These are phyloP conservation scores for Celoporthe dispersa DNA, from an alignment of 2,329 filamentous ascomycete genomes.

Conservation along the genomic window DNA sequence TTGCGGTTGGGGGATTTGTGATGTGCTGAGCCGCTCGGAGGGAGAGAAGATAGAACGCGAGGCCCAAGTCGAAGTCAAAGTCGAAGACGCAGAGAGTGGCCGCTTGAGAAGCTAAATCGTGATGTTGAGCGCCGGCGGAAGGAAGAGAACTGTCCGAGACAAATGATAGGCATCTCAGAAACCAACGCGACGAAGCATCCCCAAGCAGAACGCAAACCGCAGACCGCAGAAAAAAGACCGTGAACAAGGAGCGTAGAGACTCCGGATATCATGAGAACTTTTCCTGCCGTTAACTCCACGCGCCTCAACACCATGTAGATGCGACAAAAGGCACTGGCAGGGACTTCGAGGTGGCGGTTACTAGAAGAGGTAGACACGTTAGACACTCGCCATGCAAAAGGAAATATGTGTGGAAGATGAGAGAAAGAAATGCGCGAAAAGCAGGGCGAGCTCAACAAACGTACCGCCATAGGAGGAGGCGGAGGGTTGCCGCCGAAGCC, in stretches of 20 bases:
- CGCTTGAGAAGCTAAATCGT: not conserved
- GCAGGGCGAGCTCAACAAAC: constrained; percentile 21
- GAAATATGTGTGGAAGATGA: constrained; percentile 2
- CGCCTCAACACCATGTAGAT: constrained; percentile 31
- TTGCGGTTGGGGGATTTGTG: constrained; percentile 9
- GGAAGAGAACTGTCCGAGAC: constrained; percentile 5
- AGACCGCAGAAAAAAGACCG: constrained; percentile 28
- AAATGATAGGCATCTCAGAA: not conserved
- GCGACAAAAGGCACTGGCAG: constrained; percentile 31
- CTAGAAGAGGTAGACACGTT: constrained; percentile 4
- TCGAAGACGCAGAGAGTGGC: constrained; percentile 15
- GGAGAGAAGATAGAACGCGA: constrained; percentile 5
- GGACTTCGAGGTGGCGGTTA: constrained; percentile 27
- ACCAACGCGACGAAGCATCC: constrained; percentile 24
- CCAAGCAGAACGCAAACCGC: constrained; percentile 26
- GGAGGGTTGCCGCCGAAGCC: constrained; percentile 26
- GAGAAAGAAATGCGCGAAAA: not conserved
- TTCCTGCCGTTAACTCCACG: constrained; percentile 30
- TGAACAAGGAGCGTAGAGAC: constrained; percentile 25
- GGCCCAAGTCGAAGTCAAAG: constrained; percentile 15
- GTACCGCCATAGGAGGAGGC: constrained; percentile 29
- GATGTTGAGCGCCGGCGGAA: constrained; percentile 10
- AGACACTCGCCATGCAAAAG: constrained; percentile 1
- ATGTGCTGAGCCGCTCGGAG: constrained; percentile 20
- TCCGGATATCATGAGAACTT: constrained; percentile 30